Percentiles rank a stretch among this genome's conserved stretches.
Evolutionary conservation across 768 basidiomycete genomes (phyloP).

Genomic region (Neoboletus subvelutipes): DNA sequence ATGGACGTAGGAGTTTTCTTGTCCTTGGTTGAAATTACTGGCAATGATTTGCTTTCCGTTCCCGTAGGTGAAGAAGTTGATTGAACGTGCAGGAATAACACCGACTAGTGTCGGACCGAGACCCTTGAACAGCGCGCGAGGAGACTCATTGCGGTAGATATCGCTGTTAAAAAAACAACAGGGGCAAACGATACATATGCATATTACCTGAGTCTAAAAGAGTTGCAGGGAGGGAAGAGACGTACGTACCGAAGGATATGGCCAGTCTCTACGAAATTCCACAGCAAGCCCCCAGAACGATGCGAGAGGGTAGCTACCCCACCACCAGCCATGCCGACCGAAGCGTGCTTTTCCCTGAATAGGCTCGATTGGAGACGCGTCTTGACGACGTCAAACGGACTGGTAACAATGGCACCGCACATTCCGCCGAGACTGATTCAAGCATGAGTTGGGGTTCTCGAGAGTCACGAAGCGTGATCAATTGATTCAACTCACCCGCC

Average conservation of each 20-base stretch:
- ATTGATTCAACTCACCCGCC: constrained; percentile 65
- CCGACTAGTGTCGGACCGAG: constrained; percentile 94
- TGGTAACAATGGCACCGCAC: constrained; percentile 96
- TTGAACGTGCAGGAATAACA: constrained; percentile 92
- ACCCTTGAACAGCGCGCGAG: constrained; percentile 89
- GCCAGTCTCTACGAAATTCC: constrained; percentile 93
- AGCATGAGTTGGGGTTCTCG: constrained; percentile 4
- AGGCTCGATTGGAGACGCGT: constrained; percentile 93
- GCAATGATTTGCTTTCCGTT: constrained; percentile 94
- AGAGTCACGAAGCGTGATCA: not conserved
- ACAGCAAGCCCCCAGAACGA: constrained; percentile 59
- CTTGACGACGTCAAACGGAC: constrained; percentile 98
- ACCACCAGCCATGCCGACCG: constrained; percentile 32
- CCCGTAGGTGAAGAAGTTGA: constrained; percentile 97
- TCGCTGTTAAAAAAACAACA: constrained; percentile 48
- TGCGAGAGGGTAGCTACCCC: constrained; percentile 34
- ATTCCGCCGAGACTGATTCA: constrained; percentile 85
- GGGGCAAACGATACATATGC: not conserved
- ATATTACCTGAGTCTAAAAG: not conserved
- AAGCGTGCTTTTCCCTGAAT: constrained; percentile 51
- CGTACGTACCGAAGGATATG: constrained; percentile 73
- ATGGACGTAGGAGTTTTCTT: constrained; percentile 85
- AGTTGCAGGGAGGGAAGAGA: not conserved
- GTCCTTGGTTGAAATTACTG: constrained; percentile 66
- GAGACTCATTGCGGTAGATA: constrained; percentile 87